Percentiles rank a stretch among this genome's conserved stretches.
Conservation (phyloP, 2,329 filamentous ascomycete genomes). For the Fusarium albosuccineum region DNA sequence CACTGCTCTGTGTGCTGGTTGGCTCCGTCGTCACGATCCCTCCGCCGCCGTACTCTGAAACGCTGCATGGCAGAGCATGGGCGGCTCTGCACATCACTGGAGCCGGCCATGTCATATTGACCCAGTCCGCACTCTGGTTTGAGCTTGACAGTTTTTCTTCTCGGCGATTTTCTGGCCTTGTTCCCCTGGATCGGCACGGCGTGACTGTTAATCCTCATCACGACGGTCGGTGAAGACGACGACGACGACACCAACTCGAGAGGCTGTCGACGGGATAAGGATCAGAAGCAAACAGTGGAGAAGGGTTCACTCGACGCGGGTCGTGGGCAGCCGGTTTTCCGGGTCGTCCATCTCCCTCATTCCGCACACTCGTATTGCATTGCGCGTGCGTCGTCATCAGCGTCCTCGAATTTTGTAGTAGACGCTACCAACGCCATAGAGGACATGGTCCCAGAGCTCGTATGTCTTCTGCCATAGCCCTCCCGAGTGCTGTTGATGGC, state of each 20-base stretch:
- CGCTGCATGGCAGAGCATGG: conserved; percentile 34
- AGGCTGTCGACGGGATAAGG: not conserved
- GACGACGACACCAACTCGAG: conserved; percentile 16
- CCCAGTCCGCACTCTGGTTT: conserved; percentile 17
- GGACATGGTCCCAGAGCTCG: conserved; percentile 56
- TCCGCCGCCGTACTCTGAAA: conserved; percentile 36
- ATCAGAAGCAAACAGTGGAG: conserved; percentile 24
- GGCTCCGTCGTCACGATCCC: conserved; percentile 14
- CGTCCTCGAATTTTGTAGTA: conserved; percentile 53
- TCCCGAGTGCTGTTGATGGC: conserved; percentile 26
- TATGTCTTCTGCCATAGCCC: conserved; percentile 51
- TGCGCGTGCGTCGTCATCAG: conserved; percentile 28
- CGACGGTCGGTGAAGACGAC: conserved; percentile 23
- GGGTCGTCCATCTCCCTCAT: conserved; percentile 19
- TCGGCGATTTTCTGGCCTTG: conserved; percentile 18
- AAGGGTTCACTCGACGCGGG: conserved; percentile 9
- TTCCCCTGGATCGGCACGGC: conserved; percentile 30
- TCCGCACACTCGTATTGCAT: conserved; percentile 25
- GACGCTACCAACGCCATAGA: conserved; percentile 54
- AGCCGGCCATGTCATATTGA: conserved; percentile 20
- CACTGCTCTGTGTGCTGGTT: conserved; percentile 37
- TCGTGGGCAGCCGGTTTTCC: conserved; percentile 18
- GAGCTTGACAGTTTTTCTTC: conserved; percentile 34
- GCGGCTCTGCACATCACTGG: conserved; percentile 37
- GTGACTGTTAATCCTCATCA: conserved; percentile 37